Conservation (phyloP, 768 basidiomycete genomes). For the Crassisporium funariophilum region DNA sequence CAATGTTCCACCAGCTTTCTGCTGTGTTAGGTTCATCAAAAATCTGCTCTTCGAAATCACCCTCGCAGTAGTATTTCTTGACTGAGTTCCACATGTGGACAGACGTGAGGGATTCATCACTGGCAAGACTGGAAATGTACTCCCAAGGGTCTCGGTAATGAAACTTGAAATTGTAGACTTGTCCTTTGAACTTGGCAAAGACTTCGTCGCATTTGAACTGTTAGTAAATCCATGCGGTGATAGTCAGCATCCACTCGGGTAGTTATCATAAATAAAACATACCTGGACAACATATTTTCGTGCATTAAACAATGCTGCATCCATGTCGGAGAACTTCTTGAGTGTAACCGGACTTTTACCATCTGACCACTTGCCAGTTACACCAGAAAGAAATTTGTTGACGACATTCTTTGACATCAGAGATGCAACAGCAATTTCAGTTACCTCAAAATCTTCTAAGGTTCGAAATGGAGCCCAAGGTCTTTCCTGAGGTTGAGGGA, state of each 20-base stretch:
- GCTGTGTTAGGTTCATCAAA: slow-evolving; percentile 31
- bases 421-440: slow-evolving; percentile 22
- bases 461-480: slow-evolving; percentile 29
- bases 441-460: slow-evolving; percentile 27
- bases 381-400: slow-evolving; percentile 17
- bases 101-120: slow-evolving; percentile 20
- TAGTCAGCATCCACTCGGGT: background rate
- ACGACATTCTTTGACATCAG: slow-evolving; percentile 15
- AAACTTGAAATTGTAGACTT: slow-evolving; percentile 20
- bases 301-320: slow-evolving; percentile 16
- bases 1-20: slow-evolving; percentile 28
- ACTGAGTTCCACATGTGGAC: slow-evolving; percentile 22
- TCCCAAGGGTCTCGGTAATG: slow-evolving; percentile 33
- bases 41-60: slow-evolving; percentile 16
- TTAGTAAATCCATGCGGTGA: background rate
- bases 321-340: slow-evolving; percentile 20
- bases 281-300: slow-evolving; percentile 22
- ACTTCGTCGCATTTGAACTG: slow-evolving; percentile 22
- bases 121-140: slow-evolving; percentile 20
- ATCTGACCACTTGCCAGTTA: slow-evolving; percentile 18
- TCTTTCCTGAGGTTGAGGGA: slow-evolving; percentile 9
- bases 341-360: slow-evolving; percentile 20
- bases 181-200: slow-evolving; percentile 14
- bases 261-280: slow-evolving; percentile 1
- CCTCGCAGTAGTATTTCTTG: slow-evolving; percentile 23